A percentile compares a stretch with the other conserved stretches of the same genome.
Evolutionary conservation across 2,329 filamentous ascomycete species (phyloP).

Genomic region (Botrytis pseudocinerea): DNA sequence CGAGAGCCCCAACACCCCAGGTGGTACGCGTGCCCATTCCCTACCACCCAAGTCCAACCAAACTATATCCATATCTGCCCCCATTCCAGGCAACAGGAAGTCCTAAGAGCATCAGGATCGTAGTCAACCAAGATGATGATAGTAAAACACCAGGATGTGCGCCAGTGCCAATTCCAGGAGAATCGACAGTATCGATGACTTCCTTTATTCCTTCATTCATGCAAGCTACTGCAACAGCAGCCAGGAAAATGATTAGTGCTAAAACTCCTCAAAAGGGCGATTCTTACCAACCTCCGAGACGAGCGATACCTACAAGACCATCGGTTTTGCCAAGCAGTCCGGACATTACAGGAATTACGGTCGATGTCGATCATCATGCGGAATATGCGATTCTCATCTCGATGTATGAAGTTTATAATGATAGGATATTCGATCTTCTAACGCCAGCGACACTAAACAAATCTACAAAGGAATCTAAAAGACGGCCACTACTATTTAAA

Average conservation of each 20-base stretch:
- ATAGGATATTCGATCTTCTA: slow-evolving; percentile 92
- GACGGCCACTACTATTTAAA: slow-evolving; percentile 89
- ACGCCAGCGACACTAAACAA: slow-evolving; percentile 61
- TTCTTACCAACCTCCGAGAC: slow-evolving; percentile 54
- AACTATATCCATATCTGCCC: slow-evolving; percentile 31
- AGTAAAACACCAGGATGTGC: slow-evolving; percentile 19
- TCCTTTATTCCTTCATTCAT: slow-evolving; percentile 38
- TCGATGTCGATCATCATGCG: slow-evolving; percentile 65
- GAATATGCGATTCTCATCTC: slow-evolving; percentile 89
- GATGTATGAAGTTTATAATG: slow-evolving; percentile 99
- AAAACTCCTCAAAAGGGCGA: slow-evolving; percentile 53
- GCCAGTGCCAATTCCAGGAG: slow-evolving; percentile 24
- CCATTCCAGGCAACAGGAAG: slow-evolving; percentile 33
- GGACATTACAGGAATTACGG: slow-evolving; percentile 68
- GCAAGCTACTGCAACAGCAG: slow-evolving; percentile 37
- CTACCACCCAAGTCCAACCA: slow-evolving; percentile 27
- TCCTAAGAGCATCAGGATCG: slow-evolving; percentile 37
- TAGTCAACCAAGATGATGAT: slow-evolving; percentile 28
- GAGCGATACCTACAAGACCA: slow-evolving; percentile 64
- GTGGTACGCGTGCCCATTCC: slow-evolving; percentile 53
- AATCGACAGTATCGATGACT: slow-evolving; percentile 26
- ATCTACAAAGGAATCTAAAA: slow-evolving; percentile 67
- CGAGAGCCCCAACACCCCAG: slow-evolving; percentile 69
- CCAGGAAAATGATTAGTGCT: slow-evolving; percentile 40
- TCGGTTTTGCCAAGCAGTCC: slow-evolving; percentile 73